phyloP scores from a whole-genome alignment of 2,329 filamentous ascomycete species.

The Aspergillus sp. region DNA sequence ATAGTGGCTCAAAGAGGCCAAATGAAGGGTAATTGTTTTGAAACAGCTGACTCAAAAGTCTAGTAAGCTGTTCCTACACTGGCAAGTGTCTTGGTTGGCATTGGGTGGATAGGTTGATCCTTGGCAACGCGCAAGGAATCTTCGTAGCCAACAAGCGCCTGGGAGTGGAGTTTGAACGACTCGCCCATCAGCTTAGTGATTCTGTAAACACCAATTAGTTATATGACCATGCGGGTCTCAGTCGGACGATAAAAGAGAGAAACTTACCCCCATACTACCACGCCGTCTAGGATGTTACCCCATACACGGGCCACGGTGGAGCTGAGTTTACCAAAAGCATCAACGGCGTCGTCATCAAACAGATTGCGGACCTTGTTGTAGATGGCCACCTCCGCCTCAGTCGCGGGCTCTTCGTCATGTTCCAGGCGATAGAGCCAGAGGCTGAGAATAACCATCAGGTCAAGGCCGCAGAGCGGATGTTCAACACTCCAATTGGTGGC shows the following conservation, averaged over 20 bases:
- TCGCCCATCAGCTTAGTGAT: constrained; percentile 86
- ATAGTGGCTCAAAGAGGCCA: constrained; percentile 13
- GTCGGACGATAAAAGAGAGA: constrained; percentile 15
- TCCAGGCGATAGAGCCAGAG: constrained; percentile 98
- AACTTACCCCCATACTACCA: constrained; percentile 98
- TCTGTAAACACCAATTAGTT: constrained; percentile 47
- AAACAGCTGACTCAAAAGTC: constrained; percentile 8
- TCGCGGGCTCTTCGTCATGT: constrained; percentile 84
- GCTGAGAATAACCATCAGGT: constrained; percentile 96
- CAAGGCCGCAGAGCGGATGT: constrained; percentile 92
- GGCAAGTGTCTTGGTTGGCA: constrained; percentile 44
- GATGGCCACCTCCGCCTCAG: constrained; percentile 43
- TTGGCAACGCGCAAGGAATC: constrained; percentile 54
- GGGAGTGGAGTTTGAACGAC: constrained; percentile 93
- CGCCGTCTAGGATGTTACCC: constrained; percentile 97
- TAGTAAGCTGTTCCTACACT: constrained; percentile 45
- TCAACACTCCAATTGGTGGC: constrained; percentile 99
- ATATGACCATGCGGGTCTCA: constrained; percentile 1
- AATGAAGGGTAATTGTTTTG: constrained; percentile 8
- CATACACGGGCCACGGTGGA: constrained; percentile 93
- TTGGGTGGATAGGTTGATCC: constrained; percentile 43
- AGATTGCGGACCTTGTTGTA: constrained; percentile 75
- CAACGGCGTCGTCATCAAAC: constrained; percentile 82
- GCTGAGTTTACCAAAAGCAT: constrained; percentile 82
- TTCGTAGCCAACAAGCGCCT: constrained; percentile 91